A percentile compares a stretch with the other conserved stretches of the same genome.
Evolutionary conservation across 495 filamentous ascomycete genomes (phyloP).

Genomic region (Peziza echinospora): DNA sequence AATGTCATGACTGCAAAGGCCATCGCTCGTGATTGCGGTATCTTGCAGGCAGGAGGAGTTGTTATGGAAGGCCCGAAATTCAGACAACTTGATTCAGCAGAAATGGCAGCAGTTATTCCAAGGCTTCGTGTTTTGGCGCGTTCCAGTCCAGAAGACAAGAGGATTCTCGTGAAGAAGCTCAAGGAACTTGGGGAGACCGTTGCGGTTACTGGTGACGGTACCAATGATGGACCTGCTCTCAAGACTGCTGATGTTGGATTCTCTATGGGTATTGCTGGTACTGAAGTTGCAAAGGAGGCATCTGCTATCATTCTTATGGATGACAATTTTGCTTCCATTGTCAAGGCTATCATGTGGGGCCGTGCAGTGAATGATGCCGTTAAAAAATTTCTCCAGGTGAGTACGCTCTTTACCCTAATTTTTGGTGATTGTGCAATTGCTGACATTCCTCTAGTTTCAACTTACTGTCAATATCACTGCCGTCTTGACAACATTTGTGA

Average conservation of each 20-base stretch:
- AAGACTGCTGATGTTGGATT: constrained; percentile 80
- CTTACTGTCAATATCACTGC: constrained; percentile 82
- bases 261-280: constrained; percentile 79
- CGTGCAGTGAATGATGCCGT: constrained; percentile 74
- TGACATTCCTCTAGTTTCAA: constrained; percentile 43
- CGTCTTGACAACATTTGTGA: constrained; percentile 63
- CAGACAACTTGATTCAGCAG: constrained; percentile 38
- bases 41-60: constrained; percentile 49
- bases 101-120: constrained; percentile 52
- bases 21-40: constrained; percentile 67
- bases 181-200: constrained; percentile 78
- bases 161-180: constrained; percentile 52
- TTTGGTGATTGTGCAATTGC: too few relatives aligned
- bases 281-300: constrained; percentile 80
- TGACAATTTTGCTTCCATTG: constrained; percentile 78
- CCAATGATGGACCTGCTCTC: constrained; percentile 74
- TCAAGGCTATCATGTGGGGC: constrained; percentile 75
- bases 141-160: constrained; percentile 69
- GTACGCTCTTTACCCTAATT: constrained; percentile 2
- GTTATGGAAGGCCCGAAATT: constrained; percentile 72
- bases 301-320: constrained; percentile 90
- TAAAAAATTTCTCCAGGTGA: constrained; percentile 67
- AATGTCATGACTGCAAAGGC: constrained; percentile 70
- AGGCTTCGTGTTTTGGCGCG: constrained; percentile 64
- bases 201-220: constrained; percentile 82